phyloP scores from a whole-genome alignment of 176 grass and related monocot species.

The Rhynchospora pubera region DNA sequence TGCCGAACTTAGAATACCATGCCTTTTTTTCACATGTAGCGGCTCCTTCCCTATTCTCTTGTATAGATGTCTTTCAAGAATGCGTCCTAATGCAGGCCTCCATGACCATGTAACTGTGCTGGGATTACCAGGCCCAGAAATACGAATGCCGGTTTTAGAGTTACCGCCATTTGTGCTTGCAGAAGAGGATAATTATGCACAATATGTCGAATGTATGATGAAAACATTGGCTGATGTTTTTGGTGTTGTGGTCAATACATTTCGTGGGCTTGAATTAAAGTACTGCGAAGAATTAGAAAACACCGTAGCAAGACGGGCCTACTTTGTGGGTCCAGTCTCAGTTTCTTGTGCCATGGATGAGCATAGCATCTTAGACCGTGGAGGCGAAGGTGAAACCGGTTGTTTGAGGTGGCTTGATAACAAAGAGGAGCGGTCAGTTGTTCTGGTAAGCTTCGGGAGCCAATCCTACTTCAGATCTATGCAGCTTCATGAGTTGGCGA shows the following conservation, averaged over 20 bases:
- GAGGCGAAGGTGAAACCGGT: background rate
- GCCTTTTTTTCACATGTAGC: slow-evolving; percentile 47
- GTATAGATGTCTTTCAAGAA: slow-evolving; percentile 33
- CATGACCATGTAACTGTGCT: slow-evolving; percentile 16
- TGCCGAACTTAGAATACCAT: slow-evolving; percentile 33
- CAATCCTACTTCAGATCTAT: slow-evolving; percentile 36
- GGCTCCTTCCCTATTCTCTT: slow-evolving; percentile 42
- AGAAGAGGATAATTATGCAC: too few species aligned
- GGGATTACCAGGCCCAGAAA: slow-evolving; percentile 28
- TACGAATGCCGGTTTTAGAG: slow-evolving; percentile 47
- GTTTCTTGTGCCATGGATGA: background rate
- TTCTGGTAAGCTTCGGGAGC: slow-evolving; percentile 69
- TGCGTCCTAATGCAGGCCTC: slow-evolving; percentile 24
- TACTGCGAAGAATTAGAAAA: slow-evolving; percentile 51
- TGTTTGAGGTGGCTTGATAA: slow-evolving; percentile 51
- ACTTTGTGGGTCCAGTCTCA: slow-evolving; percentile 51
- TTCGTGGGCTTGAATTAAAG: slow-evolving; percentile 33
- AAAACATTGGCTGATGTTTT: slow-evolving; percentile 30
- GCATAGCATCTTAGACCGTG: background rate
- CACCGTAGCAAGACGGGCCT: slow-evolving; percentile 39
- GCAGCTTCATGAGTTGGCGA: slow-evolving; percentile 45
- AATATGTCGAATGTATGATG: background rate
- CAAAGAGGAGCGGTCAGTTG: slow-evolving; percentile 35
- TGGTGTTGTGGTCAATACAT: slow-evolving; percentile 61
- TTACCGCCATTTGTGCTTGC: slow-evolving; percentile 26